phyloP scores from a whole-genome alignment of 441 rosid genomes.

The Syzygium malaccense region DNA sequence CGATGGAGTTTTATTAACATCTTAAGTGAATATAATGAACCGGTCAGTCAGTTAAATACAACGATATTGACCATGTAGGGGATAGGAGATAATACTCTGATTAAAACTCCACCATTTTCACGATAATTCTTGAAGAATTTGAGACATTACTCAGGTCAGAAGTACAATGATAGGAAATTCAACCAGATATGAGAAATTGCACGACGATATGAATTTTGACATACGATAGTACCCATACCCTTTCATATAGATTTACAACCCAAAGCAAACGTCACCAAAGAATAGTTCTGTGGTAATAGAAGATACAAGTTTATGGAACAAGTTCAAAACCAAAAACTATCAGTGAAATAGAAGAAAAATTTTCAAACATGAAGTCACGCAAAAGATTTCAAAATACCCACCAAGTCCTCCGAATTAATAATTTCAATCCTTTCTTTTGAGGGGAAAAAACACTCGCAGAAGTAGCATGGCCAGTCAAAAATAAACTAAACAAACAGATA shows the following conservation, averaged over 20 bases:
- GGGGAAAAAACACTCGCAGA: neutral
- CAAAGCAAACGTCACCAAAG: neutral
- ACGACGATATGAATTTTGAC: neutral
- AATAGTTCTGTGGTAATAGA: neutral
- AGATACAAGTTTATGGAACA: neutral
- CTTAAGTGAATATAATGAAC: neutral
- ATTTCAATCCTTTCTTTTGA: neutral
- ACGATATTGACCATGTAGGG: neutral
- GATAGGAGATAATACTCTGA: neutral
- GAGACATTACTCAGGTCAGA: neutral
- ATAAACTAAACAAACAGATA: neutral
- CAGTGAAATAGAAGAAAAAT: neutral
- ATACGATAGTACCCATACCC: neutral
- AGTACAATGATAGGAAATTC: neutral
- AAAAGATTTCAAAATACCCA: neutral
- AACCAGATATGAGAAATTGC: neutral
- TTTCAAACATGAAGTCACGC: neutral
- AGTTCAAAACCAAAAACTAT: neutral
- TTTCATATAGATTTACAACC: neutral
- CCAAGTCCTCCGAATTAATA: neutral
- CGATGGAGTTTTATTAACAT: neutral
- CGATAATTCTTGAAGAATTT: neutral
- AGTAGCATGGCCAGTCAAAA: neutral
- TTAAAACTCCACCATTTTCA: neutral
- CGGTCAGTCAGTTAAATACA: neutral